A percentile compares a stretch with the other conserved stretches of the same genome.
phyloP scores from a whole-genome alignment of 257 asterid species.

The Leonotis leonurus region DNA sequence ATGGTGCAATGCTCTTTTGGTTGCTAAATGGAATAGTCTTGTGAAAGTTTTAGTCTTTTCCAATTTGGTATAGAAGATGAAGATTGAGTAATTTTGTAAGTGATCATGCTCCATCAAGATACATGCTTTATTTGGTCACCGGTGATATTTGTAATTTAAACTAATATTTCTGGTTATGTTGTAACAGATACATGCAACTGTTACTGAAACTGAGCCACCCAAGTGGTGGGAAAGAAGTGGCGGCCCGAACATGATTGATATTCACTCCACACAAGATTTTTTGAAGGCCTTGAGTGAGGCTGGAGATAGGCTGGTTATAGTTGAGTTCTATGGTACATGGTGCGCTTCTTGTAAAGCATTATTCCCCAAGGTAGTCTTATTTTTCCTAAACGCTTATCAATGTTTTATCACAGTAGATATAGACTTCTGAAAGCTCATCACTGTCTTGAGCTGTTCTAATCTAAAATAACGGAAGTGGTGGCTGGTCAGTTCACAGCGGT shows the following conservation, averaged over 20 bases:
- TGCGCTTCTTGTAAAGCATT: slow-evolving; percentile 92
- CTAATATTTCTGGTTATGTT: slow-evolving; percentile 10
- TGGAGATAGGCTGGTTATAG: slow-evolving; percentile 78
- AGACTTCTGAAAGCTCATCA: slow-evolving; percentile 8
- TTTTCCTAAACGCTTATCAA: background rate
- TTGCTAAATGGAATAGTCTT: too few relatives aligned
- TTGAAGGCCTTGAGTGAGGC: slow-evolving; percentile 69
- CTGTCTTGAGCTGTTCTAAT: too few relatives aligned
- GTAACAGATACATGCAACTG: slow-evolving; percentile 50
- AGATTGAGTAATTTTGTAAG: too few relatives aligned
- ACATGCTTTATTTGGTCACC: slow-evolving; percentile 2
- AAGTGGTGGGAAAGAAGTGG: slow-evolving; percentile 92
- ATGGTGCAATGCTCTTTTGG: too few relatives aligned
- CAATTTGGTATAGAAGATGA: too few relatives aligned
- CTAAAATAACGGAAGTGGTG: too few relatives aligned
- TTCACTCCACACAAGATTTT: slow-evolving; percentile 78
- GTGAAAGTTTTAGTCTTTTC: too few relatives aligned
- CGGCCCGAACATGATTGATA: slow-evolving; percentile 85
- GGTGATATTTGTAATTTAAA: background rate
- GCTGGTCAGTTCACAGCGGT: too few relatives aligned
- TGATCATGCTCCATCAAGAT: background rate
- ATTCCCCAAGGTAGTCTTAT: slow-evolving; percentile 62
- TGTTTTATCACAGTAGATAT: background rate
- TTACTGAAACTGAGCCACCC: slow-evolving; percentile 58
- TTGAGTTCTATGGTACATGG: slow-evolving; percentile 90